Conservation (phyloP, 140 eudicot species). For the Erigeron philadelphicus region DNA sequence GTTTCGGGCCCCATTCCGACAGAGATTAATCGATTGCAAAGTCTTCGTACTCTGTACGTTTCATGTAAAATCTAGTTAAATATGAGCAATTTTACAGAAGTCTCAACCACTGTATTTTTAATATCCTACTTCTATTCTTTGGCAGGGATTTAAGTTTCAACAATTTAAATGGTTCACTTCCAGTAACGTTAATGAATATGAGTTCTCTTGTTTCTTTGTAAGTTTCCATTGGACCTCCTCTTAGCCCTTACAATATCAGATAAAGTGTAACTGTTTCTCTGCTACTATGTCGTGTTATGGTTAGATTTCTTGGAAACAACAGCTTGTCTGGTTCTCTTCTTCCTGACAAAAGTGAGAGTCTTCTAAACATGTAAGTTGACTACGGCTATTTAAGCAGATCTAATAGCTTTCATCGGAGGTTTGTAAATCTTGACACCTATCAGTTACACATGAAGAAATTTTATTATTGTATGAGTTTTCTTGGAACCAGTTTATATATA, state of each 20-base stretch:
- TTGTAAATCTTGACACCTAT: constrained; percentile 5
- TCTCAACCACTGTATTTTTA: constrained; percentile 18
- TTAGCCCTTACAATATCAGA: background rate
- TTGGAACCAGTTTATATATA: background rate
- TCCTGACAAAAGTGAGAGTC: constrained; percentile 33
- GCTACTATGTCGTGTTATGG: background rate
- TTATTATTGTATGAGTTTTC: background rate
- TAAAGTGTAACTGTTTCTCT: background rate
- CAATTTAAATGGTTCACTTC: constrained; percentile 47
- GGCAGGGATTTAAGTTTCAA: constrained; percentile 52
- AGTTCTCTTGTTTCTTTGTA: constrained; percentile 48
- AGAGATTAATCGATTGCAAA: constrained; percentile 27
- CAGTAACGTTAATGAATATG: constrained; percentile 41
- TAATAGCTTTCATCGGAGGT: background rate
- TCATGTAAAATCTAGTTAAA: constrained; percentile 7
- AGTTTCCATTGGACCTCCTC: constrained; percentile 17
- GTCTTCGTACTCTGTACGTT: constrained; percentile 21
- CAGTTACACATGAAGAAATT: constrained; percentile 11
- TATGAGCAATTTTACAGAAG: background rate
- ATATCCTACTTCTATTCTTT: constrained; percentile 8
- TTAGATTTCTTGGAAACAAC: constrained; percentile 62
- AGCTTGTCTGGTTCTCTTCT: constrained; percentile 50
- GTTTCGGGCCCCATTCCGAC: constrained; percentile 38
- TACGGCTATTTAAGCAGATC: constrained; percentile 13
- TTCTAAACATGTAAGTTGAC: constrained; percentile 45